Evolutionary conservation across 164 flowering plant species (phyloP).

Genomic region (Annona cherimola): DNA sequence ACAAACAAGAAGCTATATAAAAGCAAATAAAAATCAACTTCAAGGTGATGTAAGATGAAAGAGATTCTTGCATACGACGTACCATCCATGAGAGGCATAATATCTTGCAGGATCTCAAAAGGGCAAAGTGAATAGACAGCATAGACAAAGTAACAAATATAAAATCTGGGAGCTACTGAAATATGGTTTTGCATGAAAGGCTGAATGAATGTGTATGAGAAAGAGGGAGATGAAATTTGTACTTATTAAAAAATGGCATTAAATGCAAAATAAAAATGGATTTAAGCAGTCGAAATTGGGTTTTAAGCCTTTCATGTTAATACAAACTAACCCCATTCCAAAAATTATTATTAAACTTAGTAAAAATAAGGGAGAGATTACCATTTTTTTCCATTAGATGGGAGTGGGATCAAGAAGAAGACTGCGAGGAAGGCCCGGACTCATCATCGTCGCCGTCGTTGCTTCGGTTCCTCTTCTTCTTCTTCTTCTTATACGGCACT

Average conservation of each 20-base stretch:
- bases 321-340: neutral
- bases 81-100: constrained; percentile 15
- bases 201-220: neutral
- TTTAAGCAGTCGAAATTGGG: constrained; percentile 16
- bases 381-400: constrained; percentile 9
- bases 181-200: neutral
- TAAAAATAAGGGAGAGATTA: constrained; percentile 11
- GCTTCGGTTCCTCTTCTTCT: constrained; percentile 31
- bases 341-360: neutral
- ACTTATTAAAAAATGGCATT: neutral
- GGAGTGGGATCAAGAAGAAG: constrained; percentile 6
- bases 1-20: neutral
- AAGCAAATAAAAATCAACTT: neutral
- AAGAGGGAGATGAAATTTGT: neutral
- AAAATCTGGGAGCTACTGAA: constrained; percentile 12
- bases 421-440: constrained; percentile 18
- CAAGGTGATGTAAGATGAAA: neutral
- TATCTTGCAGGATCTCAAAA: constrained; percentile 16
- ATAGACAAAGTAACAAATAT: constrained; percentile 14
- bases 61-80: constrained; percentile 1
- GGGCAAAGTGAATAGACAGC: constrained; percentile 20
- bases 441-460: constrained; percentile 6
- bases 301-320: neutral
- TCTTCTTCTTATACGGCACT: constrained; percentile 39
- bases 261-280: constrained; percentile 3